These are phyloP conservation scores for Amoeboaphelidium occidentale DNA, from an alignment of 371 early-diverging fungal species.

Conservation along the genomic window DNA sequence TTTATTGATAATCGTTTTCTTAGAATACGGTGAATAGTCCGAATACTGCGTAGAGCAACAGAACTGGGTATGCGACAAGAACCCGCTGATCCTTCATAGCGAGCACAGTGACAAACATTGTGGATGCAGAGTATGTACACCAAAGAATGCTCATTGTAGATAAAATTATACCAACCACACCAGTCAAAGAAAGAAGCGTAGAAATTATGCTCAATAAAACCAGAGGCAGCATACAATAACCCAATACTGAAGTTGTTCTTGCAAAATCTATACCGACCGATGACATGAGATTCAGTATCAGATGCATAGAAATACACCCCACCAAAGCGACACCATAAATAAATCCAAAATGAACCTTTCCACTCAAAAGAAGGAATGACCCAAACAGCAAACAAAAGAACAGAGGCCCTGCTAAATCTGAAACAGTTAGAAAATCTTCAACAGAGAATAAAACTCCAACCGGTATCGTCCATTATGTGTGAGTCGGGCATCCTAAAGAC, in stretches of 20 bases:
- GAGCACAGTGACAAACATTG: conserved; percentile 82
- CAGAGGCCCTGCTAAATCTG: conserved; percentile 3
- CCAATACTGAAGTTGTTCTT: conserved; percentile 77
- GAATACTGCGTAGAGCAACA: conserved; percentile 77
- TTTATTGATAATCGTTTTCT: background rate
- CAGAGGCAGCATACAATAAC: conserved; percentile 87
- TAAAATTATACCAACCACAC: conserved; percentile 26
- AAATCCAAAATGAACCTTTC: conserved; percentile 86
- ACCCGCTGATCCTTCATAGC: conserved; percentile 74
- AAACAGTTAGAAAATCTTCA: too few species aligned
- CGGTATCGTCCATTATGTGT: conserved; percentile 57
- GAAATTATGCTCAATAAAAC: conserved; percentile 51
- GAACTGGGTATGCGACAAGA: conserved; percentile 85
- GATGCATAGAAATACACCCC: conserved; percentile 61
- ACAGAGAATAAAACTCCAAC: too few species aligned
- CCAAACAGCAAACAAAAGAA: background rate
- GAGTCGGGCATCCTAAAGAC: conserved; percentile 63
- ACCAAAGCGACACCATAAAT: conserved; percentile 83
- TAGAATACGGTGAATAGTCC: conserved; percentile 80
- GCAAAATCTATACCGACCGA: conserved; percentile 60
- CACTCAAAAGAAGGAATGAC: conserved; percentile 19
- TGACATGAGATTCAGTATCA: conserved; percentile 80
- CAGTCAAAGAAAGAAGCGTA: conserved; percentile 10
- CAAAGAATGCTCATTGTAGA: conserved; percentile 49
- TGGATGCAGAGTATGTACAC: conserved; percentile 82